Evolutionary conservation across 225 moss, liverwort and hornwort genomes (phyloP).

Genomic region (Pleurozium schreberi): DNA sequence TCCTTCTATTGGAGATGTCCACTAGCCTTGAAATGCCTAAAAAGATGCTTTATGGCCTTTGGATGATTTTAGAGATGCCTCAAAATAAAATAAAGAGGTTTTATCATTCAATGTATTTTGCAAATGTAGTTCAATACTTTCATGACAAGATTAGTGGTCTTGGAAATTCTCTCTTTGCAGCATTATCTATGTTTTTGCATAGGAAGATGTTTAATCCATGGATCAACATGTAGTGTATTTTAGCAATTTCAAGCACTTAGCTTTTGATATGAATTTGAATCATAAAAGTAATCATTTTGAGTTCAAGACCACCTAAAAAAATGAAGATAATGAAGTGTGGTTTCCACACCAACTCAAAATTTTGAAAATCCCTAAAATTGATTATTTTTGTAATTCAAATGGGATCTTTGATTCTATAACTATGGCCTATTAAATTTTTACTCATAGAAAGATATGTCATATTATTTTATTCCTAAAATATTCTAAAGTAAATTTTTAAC

Average conservation of each 20-base stretch:
- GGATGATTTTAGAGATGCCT: no score
- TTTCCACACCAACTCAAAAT: not conserved
- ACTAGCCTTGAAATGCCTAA: no score
- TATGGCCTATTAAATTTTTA: not conserved
- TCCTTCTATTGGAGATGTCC: no score
- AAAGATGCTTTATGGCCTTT: no score
- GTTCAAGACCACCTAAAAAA: not conserved
- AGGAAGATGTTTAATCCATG: not conserved
- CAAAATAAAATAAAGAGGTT: no score
- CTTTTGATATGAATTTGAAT: not conserved
- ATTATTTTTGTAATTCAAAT: not conserved
- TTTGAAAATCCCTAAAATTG: not conserved
- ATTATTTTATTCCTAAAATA: not conserved
- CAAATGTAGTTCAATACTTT: not conserved
- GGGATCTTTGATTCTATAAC: not conserved
- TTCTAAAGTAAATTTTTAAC: not conserved
- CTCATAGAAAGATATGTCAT: not conserved
- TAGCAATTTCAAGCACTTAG: no score
- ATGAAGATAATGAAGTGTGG: not conserved
- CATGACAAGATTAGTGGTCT: rapidly evolving
- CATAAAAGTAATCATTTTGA: no score
- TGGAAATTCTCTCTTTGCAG: not conserved
- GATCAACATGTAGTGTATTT: no score
- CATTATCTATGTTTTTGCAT: not conserved
- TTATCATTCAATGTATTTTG: no score